These are phyloP conservation scores for Podila verticillata DNA, from an alignment of 192 early-diverging fungal genomes.

Conservation along the genomic window DNA sequence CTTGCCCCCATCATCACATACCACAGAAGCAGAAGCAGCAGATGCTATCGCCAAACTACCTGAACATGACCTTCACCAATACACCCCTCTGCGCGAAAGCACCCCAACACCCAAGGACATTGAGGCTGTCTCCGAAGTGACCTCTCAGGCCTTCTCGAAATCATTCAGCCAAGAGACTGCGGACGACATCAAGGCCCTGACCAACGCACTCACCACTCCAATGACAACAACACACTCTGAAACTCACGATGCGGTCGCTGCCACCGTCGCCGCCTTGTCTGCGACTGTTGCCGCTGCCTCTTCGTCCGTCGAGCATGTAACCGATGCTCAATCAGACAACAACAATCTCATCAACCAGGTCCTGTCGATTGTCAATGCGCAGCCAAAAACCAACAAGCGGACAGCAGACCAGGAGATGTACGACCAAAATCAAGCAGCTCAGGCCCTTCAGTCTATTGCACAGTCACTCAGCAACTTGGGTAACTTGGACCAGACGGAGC, in stretches of 20 bases:
- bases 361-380: conserved; percentile 14
- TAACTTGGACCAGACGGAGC: neutral
- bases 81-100: neutral
- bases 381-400: conserved; percentile 13
- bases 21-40: neutral
- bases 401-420: conserved; percentile 23
- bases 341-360: conserved; percentile 31
- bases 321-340: conserved; percentile 17
- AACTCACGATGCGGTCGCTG: conserved; percentile 2
- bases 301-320: neutral
- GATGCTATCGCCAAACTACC: neutral
- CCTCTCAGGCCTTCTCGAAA: conserved; percentile 1
- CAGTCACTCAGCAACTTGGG: conserved; percentile 17
- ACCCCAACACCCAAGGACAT: conserved; percentile 6
- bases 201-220: conserved; percentile 37
- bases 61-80: neutral
- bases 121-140: conserved; percentile 9
- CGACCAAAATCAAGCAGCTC: conserved; percentile 39
- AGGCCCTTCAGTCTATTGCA: conserved; percentile 35
- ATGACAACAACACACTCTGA: conserved; percentile 10
- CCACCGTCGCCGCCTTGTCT: conserved; percentile 17
- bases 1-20: neutral
- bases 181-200: conserved; percentile 32
- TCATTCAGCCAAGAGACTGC: conserved; percentile 8
- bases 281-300: conserved; percentile 20